Base-by-base conservation (phyloP, 257 asterid species). In the Gentiana dahurica region DNA sequence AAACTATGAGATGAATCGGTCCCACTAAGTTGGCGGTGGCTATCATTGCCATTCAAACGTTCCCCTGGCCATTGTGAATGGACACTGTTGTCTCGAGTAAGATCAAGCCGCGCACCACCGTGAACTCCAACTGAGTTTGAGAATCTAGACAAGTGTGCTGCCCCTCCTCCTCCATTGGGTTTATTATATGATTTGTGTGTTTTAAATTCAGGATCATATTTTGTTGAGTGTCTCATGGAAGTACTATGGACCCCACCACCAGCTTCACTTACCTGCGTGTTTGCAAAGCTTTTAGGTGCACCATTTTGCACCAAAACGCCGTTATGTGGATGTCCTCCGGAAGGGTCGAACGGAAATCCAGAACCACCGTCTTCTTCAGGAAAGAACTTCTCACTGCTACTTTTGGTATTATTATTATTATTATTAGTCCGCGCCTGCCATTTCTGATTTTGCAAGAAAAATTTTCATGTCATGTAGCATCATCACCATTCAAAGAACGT, bases 91-190 rank as follows among this genome's bases (percentile, higher is more conserved):
- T 70, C 84, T 68, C 83, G 75, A 69, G 83, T 72, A 57, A 75
- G 76, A 71, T 89, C 94, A 36, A 81, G 82, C 34, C 74, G 79
- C 12, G 97, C 77, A 68, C 75, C 63, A 56, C 86, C 80, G 39
- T 72, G 69, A 57, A 80, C 72, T 12, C 87, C 91, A 57, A 85
- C 83, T 5, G 95, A 89, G 47, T 79, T 89, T 38, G 97, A 85
- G 73, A 85, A 89, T 67, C 79, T 71, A 54, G 95, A 77, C 71
- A 85, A 59, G 10, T 78, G 77, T 1, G 83, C 84, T 2, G 79
- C 82, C 37, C 81, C 60, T 44, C 68, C 83, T 39, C 82, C 61
- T 46, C 68, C 83, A 47, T 71, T 81, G 44, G 79, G 71, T 71
- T 71, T 76, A 24, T 24, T 24, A 55, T 53, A 73, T 38, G 88